Evolutionary conservation across 352 stramenopile genomes (phyloP).

Genomic region (Blastocystis sp.): DNA sequence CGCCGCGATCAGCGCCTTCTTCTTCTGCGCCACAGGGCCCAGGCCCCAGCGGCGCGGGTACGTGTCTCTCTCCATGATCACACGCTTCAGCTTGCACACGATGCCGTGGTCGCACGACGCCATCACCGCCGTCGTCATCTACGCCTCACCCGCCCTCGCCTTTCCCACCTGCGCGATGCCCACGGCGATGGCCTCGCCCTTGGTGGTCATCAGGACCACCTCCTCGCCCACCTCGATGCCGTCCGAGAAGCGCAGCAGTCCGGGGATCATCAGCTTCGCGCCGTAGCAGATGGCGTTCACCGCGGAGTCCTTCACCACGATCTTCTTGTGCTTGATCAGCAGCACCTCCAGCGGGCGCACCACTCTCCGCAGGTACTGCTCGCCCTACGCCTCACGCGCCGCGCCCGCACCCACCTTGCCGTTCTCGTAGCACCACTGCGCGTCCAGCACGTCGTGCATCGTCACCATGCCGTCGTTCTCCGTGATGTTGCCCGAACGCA

Average conservation of each 20-base stretch:
- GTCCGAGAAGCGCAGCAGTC: conserved; percentile 95
- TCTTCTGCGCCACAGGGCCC: conserved; percentile 95
- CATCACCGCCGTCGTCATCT: conserved; percentile 98
- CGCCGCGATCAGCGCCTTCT: conserved; percentile 93
- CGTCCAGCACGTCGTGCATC: conserved; percentile 99
- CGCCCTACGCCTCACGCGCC: conserved; percentile 76
- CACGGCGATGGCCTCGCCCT: conserved; percentile 97
- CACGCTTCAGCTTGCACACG: conserved; percentile 99
- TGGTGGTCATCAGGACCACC: conserved; percentile 99
- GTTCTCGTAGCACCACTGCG: conserved; percentile 95
- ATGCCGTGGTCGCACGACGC: conserved; percentile 97
- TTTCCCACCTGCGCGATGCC: conserved; percentile 87
- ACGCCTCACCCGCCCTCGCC: neutral
- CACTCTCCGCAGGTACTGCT: conserved; percentile 94
- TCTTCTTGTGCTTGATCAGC: conserved; percentile 95
- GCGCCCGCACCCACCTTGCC: conserved; percentile 78
- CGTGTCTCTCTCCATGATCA: conserved; percentile 99
- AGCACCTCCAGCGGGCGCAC: conserved; percentile 96
- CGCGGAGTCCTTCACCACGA: conserved; percentile 98
- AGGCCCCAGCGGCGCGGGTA: conserved; percentile 97
- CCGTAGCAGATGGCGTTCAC: conserved; percentile 99
- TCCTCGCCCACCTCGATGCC: conserved; percentile 97
- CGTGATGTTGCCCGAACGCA: conserved; percentile 89
- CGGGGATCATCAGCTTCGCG: conserved; percentile 99
- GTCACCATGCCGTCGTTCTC: conserved; percentile 95